A percentile compares a stretch with the other conserved stretches of the same genome.
Evolutionary conservation across 2,329 filamentous ascomycete genomes (phyloP).

Genomic region (Onygenales sp.): DNA sequence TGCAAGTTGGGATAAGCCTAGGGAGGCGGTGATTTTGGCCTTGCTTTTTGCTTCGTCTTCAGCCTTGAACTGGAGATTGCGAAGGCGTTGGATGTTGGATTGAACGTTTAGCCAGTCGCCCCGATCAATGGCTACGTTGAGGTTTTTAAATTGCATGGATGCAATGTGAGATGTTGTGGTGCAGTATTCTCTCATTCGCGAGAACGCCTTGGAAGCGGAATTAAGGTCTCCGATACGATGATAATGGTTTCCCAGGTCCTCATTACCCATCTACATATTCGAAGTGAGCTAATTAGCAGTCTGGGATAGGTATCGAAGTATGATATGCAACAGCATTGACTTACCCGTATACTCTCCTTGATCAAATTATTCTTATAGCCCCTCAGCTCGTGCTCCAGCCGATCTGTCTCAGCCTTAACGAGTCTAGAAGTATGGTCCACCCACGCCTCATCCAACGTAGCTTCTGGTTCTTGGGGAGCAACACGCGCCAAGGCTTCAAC

Average conservation of each 20-base stretch:
- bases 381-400: slow-evolving; percentile 77
- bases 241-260: slow-evolving; percentile 79
- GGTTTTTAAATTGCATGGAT: slow-evolving; percentile 70
- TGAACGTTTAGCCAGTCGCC: slow-evolving; percentile 65
- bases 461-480: slow-evolving; percentile 59
- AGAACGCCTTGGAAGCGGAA: slow-evolving; percentile 66
- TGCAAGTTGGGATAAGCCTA: slow-evolving; percentile 52
- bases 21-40: slow-evolving; percentile 56
- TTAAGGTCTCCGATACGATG: slow-evolving; percentile 66
- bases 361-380: slow-evolving; percentile 95
- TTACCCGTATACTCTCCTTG: slow-evolving; percentile 87
- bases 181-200: slow-evolving; percentile 83
- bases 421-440: slow-evolving; percentile 55
- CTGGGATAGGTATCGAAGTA: background rate
- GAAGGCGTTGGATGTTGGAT: slow-evolving; percentile 49
- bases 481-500: slow-evolving; percentile 55
- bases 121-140: slow-evolving; percentile 65
- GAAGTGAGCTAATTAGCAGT: background rate
- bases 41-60: slow-evolving; percentile 50
- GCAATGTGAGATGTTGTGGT: slow-evolving; percentile 74
- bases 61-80: slow-evolving; percentile 43
- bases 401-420: slow-evolving; percentile 60
- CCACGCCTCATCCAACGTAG: slow-evolving; percentile 63
- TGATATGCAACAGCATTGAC: slow-evolving; percentile 15
- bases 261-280: slow-evolving; percentile 69